Conservation (phyloP, 768 basidiomycete species). For the Podaxis sp. region DNA sequence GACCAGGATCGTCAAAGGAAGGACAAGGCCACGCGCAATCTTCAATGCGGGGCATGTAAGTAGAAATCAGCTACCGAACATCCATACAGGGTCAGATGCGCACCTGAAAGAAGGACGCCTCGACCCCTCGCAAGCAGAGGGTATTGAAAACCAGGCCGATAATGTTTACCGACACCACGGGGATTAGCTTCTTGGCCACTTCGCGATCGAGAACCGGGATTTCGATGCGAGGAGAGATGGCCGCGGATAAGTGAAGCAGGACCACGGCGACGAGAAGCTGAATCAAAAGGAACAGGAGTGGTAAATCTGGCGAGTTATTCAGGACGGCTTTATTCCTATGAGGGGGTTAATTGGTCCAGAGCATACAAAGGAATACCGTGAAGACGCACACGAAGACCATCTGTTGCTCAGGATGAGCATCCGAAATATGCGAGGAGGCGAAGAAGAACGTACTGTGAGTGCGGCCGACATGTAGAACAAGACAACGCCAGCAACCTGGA, state of each 20-base stretch:
- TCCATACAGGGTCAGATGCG: not conserved
- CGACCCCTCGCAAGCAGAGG: slow-evolving; percentile 71
- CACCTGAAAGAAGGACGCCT: slow-evolving; percentile 80
- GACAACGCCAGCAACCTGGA: slow-evolving; percentile 68
- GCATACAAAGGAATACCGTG: slow-evolving; percentile 17
- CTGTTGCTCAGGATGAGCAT: slow-evolving; percentile 19
- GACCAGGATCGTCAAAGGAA: slow-evolving; percentile 77
- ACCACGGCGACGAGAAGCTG: slow-evolving; percentile 69
- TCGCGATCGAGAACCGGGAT: slow-evolving; percentile 52
- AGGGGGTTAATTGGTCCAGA: slow-evolving; percentile 10
- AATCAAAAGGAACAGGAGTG: slow-evolving; percentile 61
- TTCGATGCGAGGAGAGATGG: slow-evolving; percentile 44
- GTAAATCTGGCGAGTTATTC: slow-evolving; percentile 59
- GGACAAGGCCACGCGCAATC: slow-evolving; percentile 81
- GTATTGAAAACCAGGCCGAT: slow-evolving; percentile 76
- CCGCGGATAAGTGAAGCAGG: slow-evolving; percentile 52
- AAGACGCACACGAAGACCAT: slow-evolving; percentile 43
- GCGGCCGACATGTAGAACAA: slow-evolving; percentile 76
- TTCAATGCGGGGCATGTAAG: slow-evolving; percentile 21
- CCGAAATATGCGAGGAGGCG: slow-evolving; percentile 1
- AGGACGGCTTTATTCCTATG: slow-evolving; percentile 73
- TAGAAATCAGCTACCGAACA: not conserved
- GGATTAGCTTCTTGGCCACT: slow-evolving; percentile 52
- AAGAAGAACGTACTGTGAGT: slow-evolving; percentile 50
- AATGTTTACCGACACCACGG: slow-evolving; percentile 67